Evolutionary conservation across 2,329 filamentous ascomycete genomes (phyloP).

Genomic region (Trichoderma atroviride): DNA sequence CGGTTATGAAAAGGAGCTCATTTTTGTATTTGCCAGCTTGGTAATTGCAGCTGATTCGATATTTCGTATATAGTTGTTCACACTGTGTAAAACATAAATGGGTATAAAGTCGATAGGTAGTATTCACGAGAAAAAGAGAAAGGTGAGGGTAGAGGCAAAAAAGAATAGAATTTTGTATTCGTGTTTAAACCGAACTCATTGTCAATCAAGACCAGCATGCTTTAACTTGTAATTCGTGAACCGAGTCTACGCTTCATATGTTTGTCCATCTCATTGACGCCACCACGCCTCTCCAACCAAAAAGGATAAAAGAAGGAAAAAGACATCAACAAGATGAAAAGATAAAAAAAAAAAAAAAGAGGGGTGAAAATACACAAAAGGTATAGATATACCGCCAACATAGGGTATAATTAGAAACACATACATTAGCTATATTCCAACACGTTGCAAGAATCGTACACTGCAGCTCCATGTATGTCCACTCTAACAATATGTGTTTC

Average conservation of each 20-base stretch:
- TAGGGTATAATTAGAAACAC: slow-evolving; percentile 25
- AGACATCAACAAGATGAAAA: background rate
- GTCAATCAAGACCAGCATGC: slow-evolving; percentile 17
- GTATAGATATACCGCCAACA: slow-evolving; percentile 2
- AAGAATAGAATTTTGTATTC: background rate
- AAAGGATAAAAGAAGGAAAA: background rate
- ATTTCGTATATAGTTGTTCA: background rate
- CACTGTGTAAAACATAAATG: background rate
- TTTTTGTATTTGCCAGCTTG: background rate
- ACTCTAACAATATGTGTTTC: slow-evolving; percentile 4
- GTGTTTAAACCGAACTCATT: slow-evolving; percentile 2
- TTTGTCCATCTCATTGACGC: slow-evolving; percentile 20
- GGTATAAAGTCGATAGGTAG: too few relatives aligned
- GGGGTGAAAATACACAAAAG: slow-evolving; percentile 6
- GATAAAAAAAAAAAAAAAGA: background rate
- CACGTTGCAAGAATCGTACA: slow-evolving; percentile 23
- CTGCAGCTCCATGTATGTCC: slow-evolving; percentile 23
- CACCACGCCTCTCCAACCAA: slow-evolving; percentile 13
- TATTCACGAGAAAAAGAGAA: background rate
- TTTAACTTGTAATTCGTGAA: slow-evolving; percentile 6
- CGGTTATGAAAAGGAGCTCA: background rate
- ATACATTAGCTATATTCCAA: slow-evolving; percentile 25
- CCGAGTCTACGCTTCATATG: slow-evolving; percentile 17
- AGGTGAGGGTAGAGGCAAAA: background rate
- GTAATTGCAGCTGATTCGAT: background rate